These are phyloP conservation scores for Phylloporus scabripes DNA, from an alignment of 768 basidiomycete genomes.

Conservation along the genomic window DNA sequence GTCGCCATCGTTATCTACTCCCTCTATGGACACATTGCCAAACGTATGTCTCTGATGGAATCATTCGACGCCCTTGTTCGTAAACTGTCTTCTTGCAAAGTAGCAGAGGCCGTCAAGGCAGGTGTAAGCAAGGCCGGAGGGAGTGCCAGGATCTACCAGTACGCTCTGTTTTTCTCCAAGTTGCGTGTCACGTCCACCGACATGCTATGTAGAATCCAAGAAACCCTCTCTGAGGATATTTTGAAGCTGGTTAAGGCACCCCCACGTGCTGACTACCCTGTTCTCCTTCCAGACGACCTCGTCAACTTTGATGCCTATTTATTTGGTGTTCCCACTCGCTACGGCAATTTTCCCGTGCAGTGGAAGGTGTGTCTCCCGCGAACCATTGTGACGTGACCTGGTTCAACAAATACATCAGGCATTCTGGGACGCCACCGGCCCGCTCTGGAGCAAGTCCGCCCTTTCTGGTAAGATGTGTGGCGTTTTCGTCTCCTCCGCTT, in stretches of 20 bases:
- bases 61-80: neutral
- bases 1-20: conserved; percentile 47
- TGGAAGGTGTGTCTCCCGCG: conserved; percentile 45
- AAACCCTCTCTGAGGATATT: conserved; percentile 73
- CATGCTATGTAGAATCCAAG: conserved; percentile 51
- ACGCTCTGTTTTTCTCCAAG: conserved; percentile 9
- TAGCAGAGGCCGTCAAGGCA: conserved; percentile 33
- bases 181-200: neutral
- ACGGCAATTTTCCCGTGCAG: conserved; percentile 45
- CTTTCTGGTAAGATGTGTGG: conserved; percentile 44
- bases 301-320: conserved; percentile 38
- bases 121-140: conserved; percentile 42
- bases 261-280: conserved; percentile 57
- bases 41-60: conserved; percentile 30
- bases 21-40: conserved; percentile 46
- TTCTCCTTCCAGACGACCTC: conserved; percentile 29
- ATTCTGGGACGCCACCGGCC: conserved; percentile 49
- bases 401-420: conserved; percentile 28
- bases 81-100: conserved; percentile 6
- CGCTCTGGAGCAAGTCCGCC: conserved; percentile 38
- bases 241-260: conserved; percentile 66
- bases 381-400: neutral
- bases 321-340: conserved; percentile 43
- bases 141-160: conserved; percentile 43
- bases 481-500: conserved; percentile 42